Evolutionary conservation across 1,139 yeast genomes (phyloP), one percentile per base, ranked within the genome.

Genomic region (Blastobotrys raffinosifermentans): DNA sequence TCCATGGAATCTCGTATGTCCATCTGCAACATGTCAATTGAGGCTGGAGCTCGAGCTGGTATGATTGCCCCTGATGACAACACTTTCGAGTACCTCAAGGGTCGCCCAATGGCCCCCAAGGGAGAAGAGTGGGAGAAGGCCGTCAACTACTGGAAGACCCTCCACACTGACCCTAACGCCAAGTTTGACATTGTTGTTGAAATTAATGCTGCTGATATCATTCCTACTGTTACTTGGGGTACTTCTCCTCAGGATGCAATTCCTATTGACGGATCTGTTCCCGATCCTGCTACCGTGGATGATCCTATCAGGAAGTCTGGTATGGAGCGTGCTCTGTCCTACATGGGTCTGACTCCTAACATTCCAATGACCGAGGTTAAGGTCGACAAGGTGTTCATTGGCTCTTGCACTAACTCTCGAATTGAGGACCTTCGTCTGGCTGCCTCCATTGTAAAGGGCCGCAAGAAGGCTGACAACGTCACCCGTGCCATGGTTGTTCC

Each of bases 1-100:
- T 78, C 94, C 23, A 86, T 91, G 91, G 98, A 91, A 67, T 96
- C 97, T n/a, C 78, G 98, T 67, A 91, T 91, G 98, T 87, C 97
- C 36, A 91, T 91, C 68, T 91, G 98, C 73, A 91, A 91, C 63
- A 91, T 91, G 98, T 80, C 96, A 32, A 89, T 91, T 54, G 98
- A 91, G 68, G 98, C 82, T 42, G 98, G 98, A 67, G 98, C 98
- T 19, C 81, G 98, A 67, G 98, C 98, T 17, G 98, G 98, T 66
- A 86, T 91, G 96, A 89, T 91, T 58, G 84, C 82, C 48, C 98
- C 98, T 9, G 98, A 91, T 60, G 81, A 87, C 49, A 77, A 63
- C 40, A 89, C 97, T 17, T 85, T 81, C 57, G 80, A 81, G 39
- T 91, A 91, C 65, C 72, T 91, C 53, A 79, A 89, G 66, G 95